Evolutionary conservation across 1,284 basidiomycete genomes (phyloP).

Genomic region (Bjerkandera adusta): DNA sequence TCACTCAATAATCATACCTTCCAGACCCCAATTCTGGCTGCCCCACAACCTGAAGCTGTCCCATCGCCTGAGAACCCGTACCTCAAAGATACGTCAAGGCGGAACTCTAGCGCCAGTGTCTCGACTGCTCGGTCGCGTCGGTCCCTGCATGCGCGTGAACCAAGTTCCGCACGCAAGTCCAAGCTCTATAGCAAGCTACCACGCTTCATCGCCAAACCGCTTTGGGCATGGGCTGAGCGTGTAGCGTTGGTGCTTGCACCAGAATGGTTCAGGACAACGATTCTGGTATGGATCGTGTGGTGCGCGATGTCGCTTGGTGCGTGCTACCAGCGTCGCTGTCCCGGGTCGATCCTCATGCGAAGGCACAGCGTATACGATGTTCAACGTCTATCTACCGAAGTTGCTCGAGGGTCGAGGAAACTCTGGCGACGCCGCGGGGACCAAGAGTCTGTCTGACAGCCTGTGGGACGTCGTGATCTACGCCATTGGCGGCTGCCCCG

Average conservation of each 20-base stretch:
- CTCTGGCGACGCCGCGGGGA: slow-evolving; percentile 28
- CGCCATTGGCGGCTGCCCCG: slow-evolving; percentile 84
- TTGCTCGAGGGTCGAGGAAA: slow-evolving; percentile 64
- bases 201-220: slow-evolving; percentile 43
- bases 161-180: slow-evolving; percentile 16
- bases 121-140: background rate
- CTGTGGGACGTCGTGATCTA: slow-evolving; percentile 84
- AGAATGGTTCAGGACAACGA: slow-evolving; percentile 81
- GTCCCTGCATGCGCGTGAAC: background rate
- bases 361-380: slow-evolving; percentile 85
- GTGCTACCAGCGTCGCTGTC: too few species aligned
- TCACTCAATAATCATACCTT: slow-evolving; percentile 36
- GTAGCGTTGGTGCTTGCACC: slow-evolving; percentile 77
- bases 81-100: slow-evolving; percentile 7
- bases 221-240: slow-evolving; percentile 69
- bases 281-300: slow-evolving; percentile 87
- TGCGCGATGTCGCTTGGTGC: slow-evolving; percentile 76
- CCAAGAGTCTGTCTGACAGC: slow-evolving; percentile 59
- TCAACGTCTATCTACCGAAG: slow-evolving; percentile 95
- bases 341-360: background rate
- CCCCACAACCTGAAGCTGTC: background rate
- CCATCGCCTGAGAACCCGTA: background rate
- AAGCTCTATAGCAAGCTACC: slow-evolving; percentile 41
- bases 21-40: slow-evolving; percentile 25
- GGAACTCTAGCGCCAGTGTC: background rate